Evolutionary conservation across 2,329 filamentous ascomycete genomes (phyloP), one percentile per base, ranked within the genome.

Genomic region (Beauveria sp.): DNA sequence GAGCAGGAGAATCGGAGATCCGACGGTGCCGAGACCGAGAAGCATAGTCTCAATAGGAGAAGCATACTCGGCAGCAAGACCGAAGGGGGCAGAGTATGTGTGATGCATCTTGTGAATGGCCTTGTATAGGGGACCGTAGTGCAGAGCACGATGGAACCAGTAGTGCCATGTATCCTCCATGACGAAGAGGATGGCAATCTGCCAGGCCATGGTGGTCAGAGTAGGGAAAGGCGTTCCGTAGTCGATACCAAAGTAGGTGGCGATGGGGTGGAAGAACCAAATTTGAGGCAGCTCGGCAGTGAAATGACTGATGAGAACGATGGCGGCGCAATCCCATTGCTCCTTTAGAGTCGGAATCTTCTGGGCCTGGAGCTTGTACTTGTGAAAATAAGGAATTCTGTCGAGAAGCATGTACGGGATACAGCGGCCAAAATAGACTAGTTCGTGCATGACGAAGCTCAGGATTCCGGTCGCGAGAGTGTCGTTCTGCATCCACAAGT

Each of bases 111-210:
- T 99, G 85, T 99, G 95, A 70, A 99, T 90, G 71, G 87, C 85
- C 81, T 92, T 96, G 86, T 99, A 99, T 6, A 99, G 86, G 45
- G 92, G 91, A 24, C 91, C 93, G 80, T 91, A 96, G 82, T 99
- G 95, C 78, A 99, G 86, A 49, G 84, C 85, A 68, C 95, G 91
- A 79, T 99, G 95, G 67, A 86, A 86, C 87, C 93, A 98, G 83
- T 99, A 99, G 78, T 99, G 95, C 95, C 95, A 99, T 67, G 93
- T 81, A 76, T 99, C 95, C 77, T 99, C 95, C 71, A 97, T 78
- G 63, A 98, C 84, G 78, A 99, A 99, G 83, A 98, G 96, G 73
- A 98, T 82, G 64, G 87, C 84, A 67, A 99, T 93, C 71, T 99
- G 95, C 73, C 90, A 86, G 66, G 88, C 89, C 82, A 99, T 98